These are phyloP conservation scores for Diaporthe vexans DNA, from an alignment of 2,329 filamentous ascomycete species.

Conservation along the genomic window DNA sequence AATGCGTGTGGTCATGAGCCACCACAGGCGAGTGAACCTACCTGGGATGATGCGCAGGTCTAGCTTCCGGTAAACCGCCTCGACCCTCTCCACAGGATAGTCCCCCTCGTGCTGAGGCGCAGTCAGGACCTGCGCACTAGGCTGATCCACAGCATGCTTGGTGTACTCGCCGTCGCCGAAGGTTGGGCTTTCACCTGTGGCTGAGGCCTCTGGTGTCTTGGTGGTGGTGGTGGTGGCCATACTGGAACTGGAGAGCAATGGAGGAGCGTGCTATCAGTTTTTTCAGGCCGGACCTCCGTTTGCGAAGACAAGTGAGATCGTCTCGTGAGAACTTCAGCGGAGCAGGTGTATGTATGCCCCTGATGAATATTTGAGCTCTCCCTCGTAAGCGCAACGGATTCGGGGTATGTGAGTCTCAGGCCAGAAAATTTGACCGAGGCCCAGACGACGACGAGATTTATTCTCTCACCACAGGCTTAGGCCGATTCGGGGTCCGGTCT, in stretches of 20 bases:
- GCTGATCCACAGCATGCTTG: slow-evolving; percentile 23
- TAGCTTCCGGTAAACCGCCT: slow-evolving; percentile 70
- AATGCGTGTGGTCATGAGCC: neutral
- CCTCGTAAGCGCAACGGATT: neutral
- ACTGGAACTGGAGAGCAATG: slow-evolving; percentile 65
- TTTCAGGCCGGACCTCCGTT: slow-evolving; percentile 49
- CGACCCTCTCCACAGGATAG: slow-evolving; percentile 66
- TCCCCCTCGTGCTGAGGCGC: slow-evolving; percentile 49
- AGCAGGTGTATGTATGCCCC: too few relatives aligned
- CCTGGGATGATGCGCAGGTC: slow-evolving; percentile 72
- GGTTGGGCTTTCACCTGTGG: slow-evolving; percentile 51
- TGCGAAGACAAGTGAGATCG: neutral
- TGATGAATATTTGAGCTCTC: neutral
- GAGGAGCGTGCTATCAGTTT: slow-evolving; percentile 64
- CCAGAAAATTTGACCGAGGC: neutral
- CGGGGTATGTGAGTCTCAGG: neutral
- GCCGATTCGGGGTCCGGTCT: slow-evolving; percentile 14
- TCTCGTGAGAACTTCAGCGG: neutral
- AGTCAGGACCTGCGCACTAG: slow-evolving; percentile 8
- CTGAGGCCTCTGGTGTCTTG: slow-evolving; percentile 45
- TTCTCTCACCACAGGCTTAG: slow-evolving; percentile 6
- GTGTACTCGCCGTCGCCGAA: slow-evolving; percentile 42
- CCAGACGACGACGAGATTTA: slow-evolving; percentile 17
- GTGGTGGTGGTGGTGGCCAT: slow-evolving; percentile 57
- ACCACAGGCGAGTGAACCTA: slow-evolving; percentile 48